phyloP scores from a whole-genome alignment of 306 rosid species.

The Cucurbita moschata region DNA sequence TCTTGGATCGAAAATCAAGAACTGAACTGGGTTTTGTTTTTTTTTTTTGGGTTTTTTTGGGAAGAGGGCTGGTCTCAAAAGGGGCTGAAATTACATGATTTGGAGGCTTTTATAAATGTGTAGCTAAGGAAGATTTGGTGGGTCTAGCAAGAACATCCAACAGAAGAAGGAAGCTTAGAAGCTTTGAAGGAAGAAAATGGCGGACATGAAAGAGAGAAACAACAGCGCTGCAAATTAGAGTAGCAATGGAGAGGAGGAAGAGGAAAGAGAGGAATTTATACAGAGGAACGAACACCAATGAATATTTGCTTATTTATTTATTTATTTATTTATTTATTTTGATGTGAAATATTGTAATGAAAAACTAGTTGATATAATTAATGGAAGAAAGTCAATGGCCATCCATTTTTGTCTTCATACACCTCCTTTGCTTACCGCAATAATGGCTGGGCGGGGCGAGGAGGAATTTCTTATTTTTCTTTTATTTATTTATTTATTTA shows the following conservation, averaged over 20 bases:
- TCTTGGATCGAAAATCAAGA: neutral
- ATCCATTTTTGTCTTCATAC: neutral
- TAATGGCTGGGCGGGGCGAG: conserved; percentile 4
- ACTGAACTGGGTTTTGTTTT: neutral
- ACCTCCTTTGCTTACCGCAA: neutral
- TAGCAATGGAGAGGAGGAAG: neutral
- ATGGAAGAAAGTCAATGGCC: conserved; percentile 18
- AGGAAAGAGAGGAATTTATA: neutral
- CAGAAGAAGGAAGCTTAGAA: neutral
- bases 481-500: neutral
- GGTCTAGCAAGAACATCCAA: neutral
- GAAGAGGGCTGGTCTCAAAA: neutral
- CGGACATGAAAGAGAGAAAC: neutral
- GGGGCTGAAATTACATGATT: conserved; percentile 45
- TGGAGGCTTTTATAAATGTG: conserved; percentile 41
- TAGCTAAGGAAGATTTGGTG: conserved; percentile 30
- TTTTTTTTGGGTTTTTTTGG: neutral
- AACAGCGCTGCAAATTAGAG: neutral
- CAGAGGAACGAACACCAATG: neutral
- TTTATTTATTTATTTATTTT: neutral
- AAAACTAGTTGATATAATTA: neutral
- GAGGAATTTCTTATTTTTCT: neutral
- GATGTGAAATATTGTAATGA: neutral
- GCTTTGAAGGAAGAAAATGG: neutral
- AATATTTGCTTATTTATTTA: neutral